Base-by-base conservation (phyloP, 352 stramenopile genomes). In the Pythium phragmitis region DNA sequence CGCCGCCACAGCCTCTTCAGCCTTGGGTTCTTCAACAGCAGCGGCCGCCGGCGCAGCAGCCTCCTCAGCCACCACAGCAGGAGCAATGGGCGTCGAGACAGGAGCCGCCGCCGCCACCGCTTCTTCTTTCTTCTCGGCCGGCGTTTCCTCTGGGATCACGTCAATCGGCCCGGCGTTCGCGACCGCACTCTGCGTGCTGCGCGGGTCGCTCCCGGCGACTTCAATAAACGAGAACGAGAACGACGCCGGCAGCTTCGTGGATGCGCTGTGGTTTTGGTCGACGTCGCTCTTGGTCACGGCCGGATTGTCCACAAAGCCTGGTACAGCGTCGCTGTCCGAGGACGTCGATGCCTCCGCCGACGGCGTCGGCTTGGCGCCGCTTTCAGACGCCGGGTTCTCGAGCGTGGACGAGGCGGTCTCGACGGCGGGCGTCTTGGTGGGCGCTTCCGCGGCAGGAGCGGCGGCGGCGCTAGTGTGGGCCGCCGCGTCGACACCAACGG, bases 201-300 rank as follows among this genome's bases (percentile, higher is more conserved):
- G 33, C 61, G 54, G 55, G 30, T 69, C 55, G 39, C 63, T 43
- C n/a, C 63, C 82, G 37, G 45, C 55, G 7, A 82, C 72, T 57
- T 89, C 77, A 55, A 89, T 89, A 63, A 88, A 89, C 37, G 80
- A 89, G 66, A 89, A 89, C 11, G 78, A 83, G 57, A 89, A 89
- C 61, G 73, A 77, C 54, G 72, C 70, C 36, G 63, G 63, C 23
- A 70, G 34, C 51, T 70, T 70, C 41, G 56, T 70, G 14, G 49
- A 62, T 30, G 50, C 57, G 5, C 54, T 55, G 47, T 65, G 23
- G 36, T 51, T 34, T 4, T 61, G 48, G 47, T 41, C 39, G 34
- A 63, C 61, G 53, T 42, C 17, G 57, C 50, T 65, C 14, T 30
- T 65, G 26, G 56, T 65, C n/a, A 70, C 57, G 21, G 51, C 51